Evolutionary conservation across 2,329 filamentous ascomycete species (phyloP), one percentile per base, ranked within the genome.

Genomic region (Apiospora sp.): DNA sequence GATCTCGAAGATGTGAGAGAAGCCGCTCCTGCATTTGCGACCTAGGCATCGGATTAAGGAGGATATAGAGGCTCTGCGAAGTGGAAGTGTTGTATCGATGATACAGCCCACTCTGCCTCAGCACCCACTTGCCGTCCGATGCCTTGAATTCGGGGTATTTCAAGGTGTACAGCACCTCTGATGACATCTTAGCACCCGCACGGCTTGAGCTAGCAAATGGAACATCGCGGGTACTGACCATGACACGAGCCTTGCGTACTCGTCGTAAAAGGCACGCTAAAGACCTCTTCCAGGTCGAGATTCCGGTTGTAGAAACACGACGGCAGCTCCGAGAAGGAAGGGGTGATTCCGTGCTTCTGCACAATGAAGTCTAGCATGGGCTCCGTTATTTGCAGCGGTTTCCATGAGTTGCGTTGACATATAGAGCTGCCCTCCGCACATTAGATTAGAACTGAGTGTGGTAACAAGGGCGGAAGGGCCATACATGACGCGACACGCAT

Each of bases 321-420:
- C 3, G 77, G 75, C 13, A 80, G 46, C 41, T 78, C 75, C 72
- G 76, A 78, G 69, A 80, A 75, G 8, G 74, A 75, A 13, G 72
- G 16, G 61, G 72, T 73, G 16, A 79, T 74, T 4, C 64, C 73
- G 70, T 79, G 77, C n/a, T 73, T 74, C 6, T 75, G 71, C 6
- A 77, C 75, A 64, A 80, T 74, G 27, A 74, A 71, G 3, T 77
- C 73, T 5, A 80, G 72, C 73, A 79, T 75, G 1, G 72, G 73
- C 58, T 51, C 74, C 2, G 78, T 78, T 51, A 78, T 70, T 68
- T 80, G 77, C 13, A 80, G 68, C 3, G 77, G 75, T 19, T 74
- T 74, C 78, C 78, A 80, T 13, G 79, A 80, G 43, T 75, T 80
- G 54, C 72, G 74, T 72, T 80, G 78, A 48, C 78, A 79, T 72